A percentile compares a stretch with the other conserved stretches of the same genome.
Evolutionary conservation across 495 filamentous ascomycete species (phyloP).

Genomic region (Penicillium arizonense): DNA sequence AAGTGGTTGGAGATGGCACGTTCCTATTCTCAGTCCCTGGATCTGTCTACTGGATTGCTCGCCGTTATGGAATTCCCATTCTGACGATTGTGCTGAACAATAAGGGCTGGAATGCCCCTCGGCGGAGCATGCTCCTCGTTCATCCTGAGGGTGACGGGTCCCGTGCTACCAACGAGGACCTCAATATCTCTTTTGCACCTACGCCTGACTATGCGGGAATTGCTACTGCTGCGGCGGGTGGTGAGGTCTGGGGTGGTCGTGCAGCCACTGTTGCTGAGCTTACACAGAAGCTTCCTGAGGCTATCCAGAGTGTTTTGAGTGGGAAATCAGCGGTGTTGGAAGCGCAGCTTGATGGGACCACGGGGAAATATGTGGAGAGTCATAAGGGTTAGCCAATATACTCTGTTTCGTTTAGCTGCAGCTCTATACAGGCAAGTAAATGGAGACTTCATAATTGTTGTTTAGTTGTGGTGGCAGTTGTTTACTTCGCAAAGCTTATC

Average conservation of each 20-base stretch:
- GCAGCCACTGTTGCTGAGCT: conserved; percentile 64
- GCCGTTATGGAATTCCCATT: conserved; percentile 83
- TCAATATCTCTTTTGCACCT: conserved; percentile 87
- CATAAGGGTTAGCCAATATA: neutral
- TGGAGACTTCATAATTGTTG: too few relatives aligned
- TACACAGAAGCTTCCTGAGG: conserved; percentile 57
- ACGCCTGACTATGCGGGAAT: conserved; percentile 89
- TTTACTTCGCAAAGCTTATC: conserved; percentile 15
- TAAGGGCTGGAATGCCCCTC: conserved; percentile 89
- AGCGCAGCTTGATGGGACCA: conserved; percentile 46
- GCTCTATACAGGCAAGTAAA: too few relatives aligned
- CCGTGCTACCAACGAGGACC: conserved; percentile 75
- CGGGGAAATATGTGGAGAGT: conserved; percentile 38
- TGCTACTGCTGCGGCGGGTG: conserved; percentile 83
- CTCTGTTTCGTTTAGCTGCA: too few relatives aligned
- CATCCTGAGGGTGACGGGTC: conserved; percentile 80
- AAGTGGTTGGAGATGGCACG: conserved; percentile 91
- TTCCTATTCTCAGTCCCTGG: conserved; percentile 88
- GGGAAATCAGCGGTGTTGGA: conserved; percentile 70
- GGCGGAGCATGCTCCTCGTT: conserved; percentile 71
- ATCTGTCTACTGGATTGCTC: conserved; percentile 88
- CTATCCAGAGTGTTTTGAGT: conserved; percentile 63
- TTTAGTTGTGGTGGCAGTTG: too few relatives aligned
- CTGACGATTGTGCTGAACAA: conserved; percentile 94
- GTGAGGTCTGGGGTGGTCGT: conserved; percentile 67